Base-by-base conservation (phyloP, 2,329 filamentous ascomycete genomes). In the Penicillium sp. region DNA sequence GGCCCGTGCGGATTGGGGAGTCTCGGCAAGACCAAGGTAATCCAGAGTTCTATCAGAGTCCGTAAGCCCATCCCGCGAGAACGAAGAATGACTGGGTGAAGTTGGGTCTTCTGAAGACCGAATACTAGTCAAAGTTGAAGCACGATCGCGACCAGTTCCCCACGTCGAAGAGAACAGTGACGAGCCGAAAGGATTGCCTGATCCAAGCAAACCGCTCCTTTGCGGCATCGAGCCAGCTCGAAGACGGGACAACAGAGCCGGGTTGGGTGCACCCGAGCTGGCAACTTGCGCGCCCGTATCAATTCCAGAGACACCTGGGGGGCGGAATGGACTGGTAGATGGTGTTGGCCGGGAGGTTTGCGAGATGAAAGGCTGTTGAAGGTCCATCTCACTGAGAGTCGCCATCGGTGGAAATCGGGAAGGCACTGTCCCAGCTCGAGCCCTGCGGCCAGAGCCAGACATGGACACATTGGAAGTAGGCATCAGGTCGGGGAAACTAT, bases 141-240 rank as follows among this genome's bases (percentile, higher is more conserved):
- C 91, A 64, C 93, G 84, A 65, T 96, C 91, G 56, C 93, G 88
- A 29, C 86, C 87, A 46, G 84, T 84, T 43, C 90, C 86, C 93
- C 93, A 98, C 71, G 87, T 91, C 65, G 90, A 92, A 19, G 86
- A 85, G 76, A 98, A 98, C 59, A 97, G 86, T 21, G 91, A 92
- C 24, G 90, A 90, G 0, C 93, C 93, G 69, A 98, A 97, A 0
- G 93, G 91, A 52, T 76, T 79, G 21, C 83, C 71, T 70, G 78
- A 73, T 67, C 83, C 76, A 65, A 87, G 65, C 61, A 89, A 89
- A 42, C 87, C 90, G 62, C 88, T 87, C 58, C 91, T 87, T 74
- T 97, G 93, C 47, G 93, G 93, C 90, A 96, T 93, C 27, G 93
- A 97, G 13, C 93, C 93, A 50, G 93, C 92, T 66, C 93, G 87